A percentile compares a stretch with the other conserved stretches of the same genome.
These are phyloP conservation scores for Scolecobasidium constrictum DNA, from an alignment of 2,329 filamentous ascomycete genomes.

Conservation along the genomic window DNA sequence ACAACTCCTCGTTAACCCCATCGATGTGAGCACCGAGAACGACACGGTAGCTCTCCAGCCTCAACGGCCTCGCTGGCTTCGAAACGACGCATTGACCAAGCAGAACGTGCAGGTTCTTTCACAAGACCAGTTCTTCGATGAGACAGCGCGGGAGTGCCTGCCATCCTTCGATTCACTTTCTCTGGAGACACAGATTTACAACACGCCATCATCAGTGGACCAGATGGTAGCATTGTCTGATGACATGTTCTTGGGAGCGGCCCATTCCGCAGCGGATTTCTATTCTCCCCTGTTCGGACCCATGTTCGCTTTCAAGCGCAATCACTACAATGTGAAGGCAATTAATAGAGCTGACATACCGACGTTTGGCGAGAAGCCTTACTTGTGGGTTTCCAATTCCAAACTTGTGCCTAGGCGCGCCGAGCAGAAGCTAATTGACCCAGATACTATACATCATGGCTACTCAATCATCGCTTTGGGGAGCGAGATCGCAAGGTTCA, in stretches of 20 bases:
- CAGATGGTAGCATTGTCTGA: constrained; percentile 33
- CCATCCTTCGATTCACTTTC: constrained; percentile 35
- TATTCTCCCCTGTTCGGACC: constrained; percentile 34
- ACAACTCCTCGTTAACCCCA: constrained; percentile 32
- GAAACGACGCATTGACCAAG: constrained; percentile 19
- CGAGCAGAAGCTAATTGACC: too few species aligned
- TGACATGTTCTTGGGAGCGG: constrained; percentile 33
- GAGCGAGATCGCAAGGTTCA: constrained; percentile 33
- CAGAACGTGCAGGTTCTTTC: constrained; percentile 24
- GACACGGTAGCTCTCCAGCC: constrained; percentile 14
- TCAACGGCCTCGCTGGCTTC: constrained; percentile 29
- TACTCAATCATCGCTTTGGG: constrained; percentile 35
- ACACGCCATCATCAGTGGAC: constrained; percentile 30
- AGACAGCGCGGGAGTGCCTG: constrained; percentile 25
- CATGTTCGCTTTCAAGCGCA: constrained; percentile 32
- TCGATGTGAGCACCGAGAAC: constrained; percentile 15
- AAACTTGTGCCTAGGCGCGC: too few species aligned
- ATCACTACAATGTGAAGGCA: constrained; percentile 25
- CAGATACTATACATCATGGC: constrained; percentile 35
- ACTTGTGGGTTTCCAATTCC: too few species aligned
- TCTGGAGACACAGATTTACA: constrained; percentile 33
- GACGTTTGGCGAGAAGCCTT: constrained; percentile 35
- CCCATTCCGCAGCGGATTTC: constrained; percentile 31
- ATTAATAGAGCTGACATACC: not conserved
- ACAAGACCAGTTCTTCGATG: constrained; percentile 33